phyloP scores from a whole-genome alignment of 495 filamentous ascomycete species.

The Xylaria cubensis region DNA sequence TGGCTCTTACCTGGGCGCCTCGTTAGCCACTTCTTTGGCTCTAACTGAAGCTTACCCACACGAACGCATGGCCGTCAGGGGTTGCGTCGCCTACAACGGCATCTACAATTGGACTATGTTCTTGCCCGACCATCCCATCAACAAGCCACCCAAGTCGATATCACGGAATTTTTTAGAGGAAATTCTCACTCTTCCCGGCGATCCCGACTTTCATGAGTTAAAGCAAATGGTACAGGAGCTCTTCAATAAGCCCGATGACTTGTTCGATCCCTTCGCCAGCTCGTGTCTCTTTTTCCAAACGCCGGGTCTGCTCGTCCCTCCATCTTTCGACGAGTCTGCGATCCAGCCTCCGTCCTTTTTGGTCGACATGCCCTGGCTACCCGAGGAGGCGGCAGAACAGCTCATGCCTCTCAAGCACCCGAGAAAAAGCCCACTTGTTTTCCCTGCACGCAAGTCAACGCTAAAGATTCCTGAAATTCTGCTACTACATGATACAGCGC shows the following conservation, averaged over 20 bases:
- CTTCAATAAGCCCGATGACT: constrained; percentile 47
- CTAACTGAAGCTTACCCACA: constrained; percentile 53
- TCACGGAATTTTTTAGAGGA: constrained; percentile 5
- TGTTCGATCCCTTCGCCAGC: constrained; percentile 62
- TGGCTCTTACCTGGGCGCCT: constrained; percentile 58
- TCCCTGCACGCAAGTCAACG: constrained; percentile 45
- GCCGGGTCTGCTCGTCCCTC: constrained; percentile 47
- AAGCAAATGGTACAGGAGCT: constrained; percentile 40
- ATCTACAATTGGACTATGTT: constrained; percentile 63
- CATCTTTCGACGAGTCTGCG: constrained; percentile 40
- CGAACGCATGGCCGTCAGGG: constrained; percentile 48
- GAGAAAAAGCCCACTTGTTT: constrained; percentile 39
- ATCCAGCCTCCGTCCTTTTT: constrained; percentile 9
- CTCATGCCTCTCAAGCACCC: constrained; percentile 26
- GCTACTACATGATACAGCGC: constrained; percentile 41
- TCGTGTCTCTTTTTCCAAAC: constrained; percentile 60
- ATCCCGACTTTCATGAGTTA: constrained; percentile 33
- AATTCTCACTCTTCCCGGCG: constrained; percentile 28
- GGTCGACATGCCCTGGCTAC: not conserved
- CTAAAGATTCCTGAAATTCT: constrained; percentile 47
- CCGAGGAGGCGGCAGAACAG: constrained; percentile 16
- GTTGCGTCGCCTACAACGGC: constrained; percentile 55
- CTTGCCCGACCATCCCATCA: constrained; percentile 51
- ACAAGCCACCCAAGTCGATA: constrained; percentile 28
- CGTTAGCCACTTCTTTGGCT: constrained; percentile 55